phyloP scores from a whole-genome alignment of 2,329 filamentous ascomycete species.

The Orbilia javanica region DNA sequence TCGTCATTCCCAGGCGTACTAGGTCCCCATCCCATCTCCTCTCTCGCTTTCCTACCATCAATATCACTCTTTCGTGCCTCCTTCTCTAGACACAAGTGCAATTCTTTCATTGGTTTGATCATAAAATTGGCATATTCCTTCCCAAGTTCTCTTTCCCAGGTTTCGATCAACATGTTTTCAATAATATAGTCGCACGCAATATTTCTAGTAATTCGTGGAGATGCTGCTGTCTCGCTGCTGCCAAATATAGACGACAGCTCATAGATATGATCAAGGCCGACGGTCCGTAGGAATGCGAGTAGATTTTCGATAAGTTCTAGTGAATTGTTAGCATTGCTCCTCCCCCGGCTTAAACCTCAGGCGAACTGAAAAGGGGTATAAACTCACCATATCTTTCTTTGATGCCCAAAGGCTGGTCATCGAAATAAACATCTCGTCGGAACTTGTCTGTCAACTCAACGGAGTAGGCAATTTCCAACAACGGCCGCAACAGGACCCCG shows the following conservation, averaged over 20 bases:
- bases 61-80: slow-evolving; percentile 48
- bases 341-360: neutral
- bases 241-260: slow-evolving; percentile 56
- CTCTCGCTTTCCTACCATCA: slow-evolving; percentile 47
- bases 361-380: neutral
- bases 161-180: slow-evolving; percentile 56
- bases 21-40: slow-evolving; percentile 51
- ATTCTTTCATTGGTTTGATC: slow-evolving; percentile 56
- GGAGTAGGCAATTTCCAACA: slow-evolving; percentile 53
- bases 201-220: slow-evolving; percentile 47
- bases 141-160: slow-evolving; percentile 49
- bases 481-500: slow-evolving; percentile 46
- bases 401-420: slow-evolving; percentile 53
- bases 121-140: slow-evolving; percentile 54
- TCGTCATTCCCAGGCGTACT: slow-evolving; percentile 53
- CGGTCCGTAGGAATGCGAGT: slow-evolving; percentile 49
- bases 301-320: slow-evolving; percentile 55
- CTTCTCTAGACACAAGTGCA: slow-evolving; percentile 46
- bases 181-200: slow-evolving; percentile 57
- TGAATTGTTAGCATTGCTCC: neutral
- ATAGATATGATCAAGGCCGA: slow-evolving; percentile 52
- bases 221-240: slow-evolving; percentile 47
- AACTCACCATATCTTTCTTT: slow-evolving; percentile 55
- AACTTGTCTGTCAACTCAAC: slow-evolving; percentile 56
- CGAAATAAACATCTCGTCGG: slow-evolving; percentile 53